Conservation (phyloP, 495 filamentous ascomycete genomes). For the Penicillium alfredii region DNA sequence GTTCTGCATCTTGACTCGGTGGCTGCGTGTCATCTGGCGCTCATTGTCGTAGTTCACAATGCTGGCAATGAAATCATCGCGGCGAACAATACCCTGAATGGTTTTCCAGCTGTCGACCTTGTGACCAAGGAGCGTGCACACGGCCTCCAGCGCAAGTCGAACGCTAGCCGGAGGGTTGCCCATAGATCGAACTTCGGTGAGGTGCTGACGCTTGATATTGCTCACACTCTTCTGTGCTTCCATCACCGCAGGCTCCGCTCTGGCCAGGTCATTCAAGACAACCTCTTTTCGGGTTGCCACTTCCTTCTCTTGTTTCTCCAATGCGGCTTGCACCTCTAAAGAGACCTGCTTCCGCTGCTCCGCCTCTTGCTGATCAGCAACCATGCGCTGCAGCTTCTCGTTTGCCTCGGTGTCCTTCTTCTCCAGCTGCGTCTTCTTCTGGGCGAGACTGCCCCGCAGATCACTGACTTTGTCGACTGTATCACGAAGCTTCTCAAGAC, state of each 20-base stretch:
- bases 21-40: constrained; percentile 79
- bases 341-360: constrained; percentile 85
- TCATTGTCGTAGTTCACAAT: constrained; percentile 98
- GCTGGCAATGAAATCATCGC: constrained; percentile 95
- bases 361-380: constrained; percentile 92
- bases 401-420: constrained; percentile 93
- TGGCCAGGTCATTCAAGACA: constrained; percentile 81
- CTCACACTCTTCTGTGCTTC: constrained; percentile 93
- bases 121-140: constrained; percentile 90
- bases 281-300: constrained; percentile 78
- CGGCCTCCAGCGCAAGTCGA: constrained; percentile 85
- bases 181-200: constrained; percentile 98
- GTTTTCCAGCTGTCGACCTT: constrained; percentile 85
- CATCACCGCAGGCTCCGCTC: constrained; percentile 85
- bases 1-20: constrained; percentile 82
- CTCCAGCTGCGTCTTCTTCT: constrained; percentile 90
- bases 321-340: constrained; percentile 75
- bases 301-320: constrained; percentile 86
- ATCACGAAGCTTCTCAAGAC: constrained; percentile 94
- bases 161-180: constrained; percentile 83
- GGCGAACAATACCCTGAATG: constrained; percentile 78
- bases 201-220: constrained; percentile 94
- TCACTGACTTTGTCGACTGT: constrained; percentile 97
- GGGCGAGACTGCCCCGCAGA: constrained; percentile 78
- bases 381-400: constrained; percentile 94